Conservation (phyloP, 129 eudicot species). For the Lactuca sativa region DNA sequence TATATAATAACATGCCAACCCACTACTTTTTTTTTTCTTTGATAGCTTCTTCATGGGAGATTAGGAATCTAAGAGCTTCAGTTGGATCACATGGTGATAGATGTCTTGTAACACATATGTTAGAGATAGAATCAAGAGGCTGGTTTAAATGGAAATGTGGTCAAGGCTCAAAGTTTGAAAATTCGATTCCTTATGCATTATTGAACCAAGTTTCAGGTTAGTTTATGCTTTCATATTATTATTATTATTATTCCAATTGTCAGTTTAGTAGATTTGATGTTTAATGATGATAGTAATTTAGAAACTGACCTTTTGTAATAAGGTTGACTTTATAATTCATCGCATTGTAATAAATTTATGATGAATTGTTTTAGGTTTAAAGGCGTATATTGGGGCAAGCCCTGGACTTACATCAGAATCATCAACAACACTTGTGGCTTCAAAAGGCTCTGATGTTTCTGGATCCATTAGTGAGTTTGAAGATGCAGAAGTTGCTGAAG, state of each 20-base stretch:
- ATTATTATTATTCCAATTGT: no score
- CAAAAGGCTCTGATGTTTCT: conserved; percentile 58
- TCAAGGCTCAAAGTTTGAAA: conserved; percentile 65
- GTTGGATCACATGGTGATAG: conserved; percentile 45
- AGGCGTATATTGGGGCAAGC: conserved; percentile 90
- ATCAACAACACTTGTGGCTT: conserved; percentile 41
- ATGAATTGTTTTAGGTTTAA: conserved; percentile 54
- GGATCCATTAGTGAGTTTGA: conserved; percentile 53
- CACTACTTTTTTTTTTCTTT: conserved; percentile 9
- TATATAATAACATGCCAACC: neutral
- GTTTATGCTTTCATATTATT: neutral
- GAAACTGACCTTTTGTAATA: no score
- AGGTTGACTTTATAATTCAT: no score
- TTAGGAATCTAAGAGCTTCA: conserved; percentile 53
- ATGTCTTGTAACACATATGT: conserved; percentile 85
- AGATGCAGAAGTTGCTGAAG: conserved; percentile 59
- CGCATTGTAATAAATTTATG: neutral
- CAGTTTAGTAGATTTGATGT: no score
- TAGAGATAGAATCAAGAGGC: conserved; percentile 68
- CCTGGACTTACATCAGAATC: conserved; percentile 59
- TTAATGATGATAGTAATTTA: no score
- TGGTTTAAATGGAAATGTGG: conserved; percentile 79
- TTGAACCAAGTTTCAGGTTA: conserved; percentile 96
- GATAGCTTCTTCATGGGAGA: conserved; percentile 97
- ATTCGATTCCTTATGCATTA: conserved; percentile 69